Evolutionary conservation across 2,329 filamentous ascomycete genomes (phyloP).

Genomic region (Ascosphaera apis): DNA sequence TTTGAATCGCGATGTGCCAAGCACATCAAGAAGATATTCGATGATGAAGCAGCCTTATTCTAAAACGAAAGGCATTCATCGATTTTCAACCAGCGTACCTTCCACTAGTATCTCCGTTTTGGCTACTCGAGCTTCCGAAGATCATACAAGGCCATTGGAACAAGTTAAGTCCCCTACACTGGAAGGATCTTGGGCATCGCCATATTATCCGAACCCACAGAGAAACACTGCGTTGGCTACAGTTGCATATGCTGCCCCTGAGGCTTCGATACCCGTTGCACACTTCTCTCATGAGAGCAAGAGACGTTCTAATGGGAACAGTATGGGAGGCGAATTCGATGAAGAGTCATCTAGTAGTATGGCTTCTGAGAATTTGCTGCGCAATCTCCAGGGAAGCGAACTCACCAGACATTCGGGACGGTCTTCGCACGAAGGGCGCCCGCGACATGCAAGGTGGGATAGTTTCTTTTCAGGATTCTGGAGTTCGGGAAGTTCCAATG

Average conservation of each 20-base stretch:
- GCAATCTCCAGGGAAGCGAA: slow-evolving; percentile 29
- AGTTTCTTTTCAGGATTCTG: slow-evolving; percentile 33
- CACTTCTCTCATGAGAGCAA: slow-evolving; percentile 27
- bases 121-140: neutral
- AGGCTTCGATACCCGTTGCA: slow-evolving; percentile 27
- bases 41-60: neutral
- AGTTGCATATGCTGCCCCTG: slow-evolving; percentile 28
- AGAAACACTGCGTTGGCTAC: slow-evolving; percentile 27
- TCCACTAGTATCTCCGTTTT: neutral
- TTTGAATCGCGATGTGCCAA: neutral
- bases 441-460: slow-evolving; percentile 28
- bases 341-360: slow-evolving; percentile 11
- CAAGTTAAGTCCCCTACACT: neutral
- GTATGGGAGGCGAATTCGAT: neutral
- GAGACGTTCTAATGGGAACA: slow-evolving; percentile 8
- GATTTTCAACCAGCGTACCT: neutral
- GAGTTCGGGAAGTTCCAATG: slow-evolving; percentile 23
- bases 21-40: neutral
- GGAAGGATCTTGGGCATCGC: neutral
- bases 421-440: slow-evolving; percentile 22
- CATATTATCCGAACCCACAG: slow-evolving; percentile 3
- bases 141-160: neutral
- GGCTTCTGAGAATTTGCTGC: slow-evolving; percentile 31
- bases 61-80: neutral
- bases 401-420: slow-evolving; percentile 13